Base-by-base conservation (phyloP, 257 asterid genomes). In the Solanum habrochaites region DNA sequence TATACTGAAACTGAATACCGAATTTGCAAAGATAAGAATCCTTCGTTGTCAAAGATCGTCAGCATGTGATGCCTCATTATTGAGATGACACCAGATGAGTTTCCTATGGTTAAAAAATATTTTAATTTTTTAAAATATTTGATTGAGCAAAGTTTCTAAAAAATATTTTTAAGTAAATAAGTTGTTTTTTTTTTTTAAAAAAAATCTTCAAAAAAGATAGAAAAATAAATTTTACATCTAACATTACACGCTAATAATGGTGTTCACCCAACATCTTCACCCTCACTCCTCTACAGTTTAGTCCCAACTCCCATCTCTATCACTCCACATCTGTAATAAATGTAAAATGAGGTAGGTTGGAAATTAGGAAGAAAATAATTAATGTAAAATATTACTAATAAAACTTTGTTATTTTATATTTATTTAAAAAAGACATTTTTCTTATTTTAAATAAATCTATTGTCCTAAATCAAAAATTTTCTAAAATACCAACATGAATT, bases 181-280 rank as follows among this genome's bases (percentile, higher is more conserved):
- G 3, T 62, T 62, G 0, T 0, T 62, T 62, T 1, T 10, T 62
- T 0, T 0, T 62, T 62, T 1, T 10, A n/a, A 66, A 62, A 3
- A 5, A 62, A 62, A 10, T 10, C 2, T 20, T 11, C 21, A 2
- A 7, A 23, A 23, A 23, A 60, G 4, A 23, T 4, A 23, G 0
- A 23, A 11, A 62, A 23, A 21, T 7, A 7, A 62, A 3, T n/a
- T 23, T 62, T 1, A 62, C 15, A 62, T 23, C 2, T 23, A 6
- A 6, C 7, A 64, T 64, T n/a, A 25, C 8, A 64, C 2, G 25
- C 1, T 66, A 8, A 66, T 66, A 8, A 66, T 66, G n/a, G 70
- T 23, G 31, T n/a, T 12, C 15, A 23, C 31, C 14, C 70, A 4
- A 10, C 1, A 1, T 23, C 27, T 10, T 23, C 7, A n/a, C 31